Conservation (phyloP, 2,329 filamentous ascomycete species). For the Aspergillus pseudoglaucus region DNA sequence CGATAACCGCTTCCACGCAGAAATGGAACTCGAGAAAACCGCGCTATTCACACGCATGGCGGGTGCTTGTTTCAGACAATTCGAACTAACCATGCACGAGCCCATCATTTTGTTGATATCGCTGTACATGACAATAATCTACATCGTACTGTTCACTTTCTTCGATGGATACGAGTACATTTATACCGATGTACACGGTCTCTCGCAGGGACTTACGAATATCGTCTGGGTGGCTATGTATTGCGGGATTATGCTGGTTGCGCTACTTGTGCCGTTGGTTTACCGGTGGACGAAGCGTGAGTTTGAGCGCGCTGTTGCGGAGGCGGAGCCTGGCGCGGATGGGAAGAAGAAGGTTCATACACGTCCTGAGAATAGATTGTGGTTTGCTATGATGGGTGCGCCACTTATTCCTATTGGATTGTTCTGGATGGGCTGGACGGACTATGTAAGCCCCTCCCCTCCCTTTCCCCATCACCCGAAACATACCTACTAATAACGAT, state of each 20-base stretch:
- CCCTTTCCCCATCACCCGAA: no score
- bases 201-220: conserved; percentile 44
- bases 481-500: no score
- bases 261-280: conserved; percentile 40
- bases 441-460: conserved; percentile 19
- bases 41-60: conserved; percentile 37
- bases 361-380: conserved; percentile 50
- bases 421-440: conserved; percentile 57
- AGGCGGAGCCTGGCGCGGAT: not conserved
- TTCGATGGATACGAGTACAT: conserved; percentile 47
- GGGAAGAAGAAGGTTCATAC: conserved; percentile 6
- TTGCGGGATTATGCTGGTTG: conserved; percentile 34
- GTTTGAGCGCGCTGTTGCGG: conserved; percentile 33
- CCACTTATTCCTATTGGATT: conserved; percentile 47
- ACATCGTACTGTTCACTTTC: conserved; percentile 32
- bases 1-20: conserved; percentile 43
- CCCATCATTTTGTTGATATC: conserved; percentile 28
- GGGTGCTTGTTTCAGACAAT: conserved; percentile 43
- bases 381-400: conserved; percentile 48
- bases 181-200: conserved; percentile 45
- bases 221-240: conserved; percentile 47
- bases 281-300: conserved; percentile 41
- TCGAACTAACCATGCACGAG: conserved; percentile 46
- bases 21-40: conserved; percentile 41
- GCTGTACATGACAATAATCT: conserved; percentile 30